Conservation (phyloP, 805 yeast genomes). For the Spathaspora passalidarum region DNA sequence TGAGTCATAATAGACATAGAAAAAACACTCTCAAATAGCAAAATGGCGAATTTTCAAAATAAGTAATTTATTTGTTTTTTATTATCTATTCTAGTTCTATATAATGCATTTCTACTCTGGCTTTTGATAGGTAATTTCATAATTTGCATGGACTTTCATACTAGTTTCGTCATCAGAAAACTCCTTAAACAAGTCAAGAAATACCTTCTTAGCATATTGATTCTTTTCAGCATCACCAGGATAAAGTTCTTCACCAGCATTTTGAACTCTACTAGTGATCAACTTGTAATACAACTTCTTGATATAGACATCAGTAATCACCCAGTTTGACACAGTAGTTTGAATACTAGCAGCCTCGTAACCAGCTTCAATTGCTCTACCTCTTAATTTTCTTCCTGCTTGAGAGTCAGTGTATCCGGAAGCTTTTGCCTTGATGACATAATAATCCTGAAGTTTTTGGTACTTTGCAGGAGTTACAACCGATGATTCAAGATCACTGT, state of each 20-base stretch:
- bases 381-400: conserved; percentile 17
- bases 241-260: conserved; percentile 9
- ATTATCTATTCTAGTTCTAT: too few relatives aligned
- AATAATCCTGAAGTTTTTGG: conserved; percentile 6
- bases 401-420: conserved; percentile 11
- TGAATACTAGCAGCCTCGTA: conserved; percentile 10
- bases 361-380: conserved; percentile 17
- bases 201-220: conserved; percentile 5
- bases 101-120: too few relatives aligned
- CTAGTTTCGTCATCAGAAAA: conserved; percentile 13
- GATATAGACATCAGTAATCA: conserved; percentile 8
- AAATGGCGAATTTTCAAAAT: too few relatives aligned
- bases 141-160: background rate
- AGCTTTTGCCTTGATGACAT: conserved; percentile 5
- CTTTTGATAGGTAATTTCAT: background rate
- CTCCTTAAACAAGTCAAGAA: conserved; percentile 11
- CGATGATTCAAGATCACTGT: conserved; percentile 21
- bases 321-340: conserved; percentile 15
- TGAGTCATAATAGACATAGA: too few relatives aligned
- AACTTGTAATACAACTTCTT: conserved; percentile 10
- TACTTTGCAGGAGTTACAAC: conserved; percentile 18
- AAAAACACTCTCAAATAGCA: too few relatives aligned
- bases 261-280: conserved; percentile 11
- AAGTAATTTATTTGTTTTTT: too few relatives aligned
- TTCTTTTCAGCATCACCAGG: conserved; percentile 6